Conservation (phyloP, 768 basidiomycete genomes). For the Termitomyces sp. region DNA sequence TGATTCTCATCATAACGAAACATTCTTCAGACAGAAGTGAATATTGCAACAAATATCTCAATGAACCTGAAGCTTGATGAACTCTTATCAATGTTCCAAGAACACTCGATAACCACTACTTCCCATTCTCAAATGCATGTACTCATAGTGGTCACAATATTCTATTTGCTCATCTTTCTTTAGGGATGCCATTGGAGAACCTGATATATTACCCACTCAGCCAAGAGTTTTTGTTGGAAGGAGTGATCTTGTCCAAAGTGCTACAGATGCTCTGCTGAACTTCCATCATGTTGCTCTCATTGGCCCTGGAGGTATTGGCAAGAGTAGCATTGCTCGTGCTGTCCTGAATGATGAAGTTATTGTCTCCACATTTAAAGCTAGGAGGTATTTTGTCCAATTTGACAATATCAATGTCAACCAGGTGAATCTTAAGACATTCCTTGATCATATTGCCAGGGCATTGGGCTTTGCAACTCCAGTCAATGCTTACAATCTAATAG, state of each 20-base stretch:
- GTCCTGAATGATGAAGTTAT: background rate
- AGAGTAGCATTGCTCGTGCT: background rate
- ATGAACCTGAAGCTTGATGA: slow-evolving; percentile 12
- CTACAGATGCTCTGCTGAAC: background rate
- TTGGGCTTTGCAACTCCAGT: too few species aligned
- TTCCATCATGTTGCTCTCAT: background rate
- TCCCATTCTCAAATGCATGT: background rate
- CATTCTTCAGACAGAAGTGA: slow-evolving; percentile 4
- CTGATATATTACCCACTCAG: background rate
- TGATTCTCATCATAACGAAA: background rate
- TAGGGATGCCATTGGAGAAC: background rate
- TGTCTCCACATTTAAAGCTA: background rate
- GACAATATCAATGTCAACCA: too few species aligned
- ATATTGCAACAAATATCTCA: background rate
- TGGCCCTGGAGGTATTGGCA: background rate
- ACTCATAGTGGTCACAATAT: too few species aligned
- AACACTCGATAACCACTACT: background rate
- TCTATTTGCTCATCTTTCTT: background rate
- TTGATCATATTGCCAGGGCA: too few species aligned
- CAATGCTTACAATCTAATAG: too few species aligned
- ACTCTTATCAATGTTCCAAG: slow-evolving; percentile 1
- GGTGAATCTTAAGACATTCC: too few species aligned
- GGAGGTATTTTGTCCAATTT: too few species aligned
- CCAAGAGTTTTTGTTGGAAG: background rate
- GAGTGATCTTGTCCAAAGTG: background rate